These are phyloP conservation scores for Stephania japonica DNA, from an alignment of 164 flowering plant genomes.

Conservation along the genomic window DNA sequence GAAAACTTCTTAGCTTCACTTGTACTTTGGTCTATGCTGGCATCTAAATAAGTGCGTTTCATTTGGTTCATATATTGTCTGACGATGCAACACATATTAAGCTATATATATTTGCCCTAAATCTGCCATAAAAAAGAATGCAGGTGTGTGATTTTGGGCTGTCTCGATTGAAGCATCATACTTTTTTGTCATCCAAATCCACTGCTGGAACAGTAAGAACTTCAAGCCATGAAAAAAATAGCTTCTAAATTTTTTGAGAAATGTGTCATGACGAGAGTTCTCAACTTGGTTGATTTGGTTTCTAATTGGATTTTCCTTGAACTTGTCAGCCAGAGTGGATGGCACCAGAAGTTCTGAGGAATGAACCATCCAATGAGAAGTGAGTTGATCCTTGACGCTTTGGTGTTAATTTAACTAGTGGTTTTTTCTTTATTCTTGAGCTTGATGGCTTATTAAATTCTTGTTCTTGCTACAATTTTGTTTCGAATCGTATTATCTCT, in stretches of 20 bases:
- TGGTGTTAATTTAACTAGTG: background rate
- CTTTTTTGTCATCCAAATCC: constrained; percentile 95
- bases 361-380: constrained; percentile 97
- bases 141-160: constrained; percentile 98
- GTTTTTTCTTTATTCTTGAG: background rate
- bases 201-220: constrained; percentile 95
- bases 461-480: background rate
- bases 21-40: background rate
- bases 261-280: background rate
- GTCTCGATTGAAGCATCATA: constrained; percentile 93
- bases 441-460: background rate
- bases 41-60: no score
- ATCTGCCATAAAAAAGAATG: constrained; percentile 5
- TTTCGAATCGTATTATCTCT: background rate
- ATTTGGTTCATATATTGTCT: background rate
- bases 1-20: background rate
- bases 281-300: background rate
- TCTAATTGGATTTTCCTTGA: constrained; percentile 15
- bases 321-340: constrained; percentile 90
- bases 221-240: background rate
- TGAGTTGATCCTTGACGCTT: constrained; percentile 28
- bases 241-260: background rate
- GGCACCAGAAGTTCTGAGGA: constrained; percentile 99
- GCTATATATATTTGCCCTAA: background rate
- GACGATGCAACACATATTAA: background rate